Percentiles rank a stretch among this genome's conserved stretches.
Conservation (phyloP, 225 moss, liverwort and hornwort species). For the Lunularia cruciata region DNA sequence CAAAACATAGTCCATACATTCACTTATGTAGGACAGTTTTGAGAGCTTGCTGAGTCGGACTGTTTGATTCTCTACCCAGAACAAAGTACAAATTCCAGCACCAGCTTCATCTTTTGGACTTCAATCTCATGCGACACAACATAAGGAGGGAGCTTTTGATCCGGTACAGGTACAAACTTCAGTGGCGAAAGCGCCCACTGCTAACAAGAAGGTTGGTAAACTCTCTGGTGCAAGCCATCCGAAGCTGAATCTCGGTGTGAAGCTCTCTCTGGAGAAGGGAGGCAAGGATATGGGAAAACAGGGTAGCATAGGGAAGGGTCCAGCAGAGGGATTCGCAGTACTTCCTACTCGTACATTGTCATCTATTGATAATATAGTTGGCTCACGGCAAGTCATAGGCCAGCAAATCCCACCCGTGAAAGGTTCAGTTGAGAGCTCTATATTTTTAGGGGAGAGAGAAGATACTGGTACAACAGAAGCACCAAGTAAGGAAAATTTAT, state of each 20-base stretch:
- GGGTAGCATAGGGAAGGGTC: background rate
- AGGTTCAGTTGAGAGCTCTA: background rate
- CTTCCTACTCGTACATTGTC: background rate
- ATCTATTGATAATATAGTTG: constrained; percentile 4
- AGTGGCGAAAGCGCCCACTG: background rate
- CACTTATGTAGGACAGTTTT: too few species aligned
- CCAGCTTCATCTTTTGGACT: background rate
- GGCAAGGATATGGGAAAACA: constrained; percentile 15
- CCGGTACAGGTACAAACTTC: background rate
- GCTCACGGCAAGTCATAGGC: constrained; percentile 5
- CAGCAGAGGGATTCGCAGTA: background rate
- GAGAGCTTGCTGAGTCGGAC: too few species aligned
- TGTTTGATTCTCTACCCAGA: background rate
- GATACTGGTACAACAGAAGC: background rate
- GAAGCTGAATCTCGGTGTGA: constrained; percentile 29
- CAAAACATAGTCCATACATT: too few species aligned
- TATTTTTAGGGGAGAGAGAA: background rate
- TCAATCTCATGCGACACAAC: background rate
- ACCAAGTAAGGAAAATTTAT: background rate
- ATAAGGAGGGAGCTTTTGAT: background rate
- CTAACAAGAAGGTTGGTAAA: background rate
- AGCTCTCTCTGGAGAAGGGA: constrained; percentile 28
- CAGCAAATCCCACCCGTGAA: background rate
- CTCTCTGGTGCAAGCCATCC: constrained; percentile 2
- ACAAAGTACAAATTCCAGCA: background rate